These are phyloP conservation scores for Effrenium voratum DNA, from an alignment of 73 alveolate genomes.

Conservation along the genomic window DNA sequence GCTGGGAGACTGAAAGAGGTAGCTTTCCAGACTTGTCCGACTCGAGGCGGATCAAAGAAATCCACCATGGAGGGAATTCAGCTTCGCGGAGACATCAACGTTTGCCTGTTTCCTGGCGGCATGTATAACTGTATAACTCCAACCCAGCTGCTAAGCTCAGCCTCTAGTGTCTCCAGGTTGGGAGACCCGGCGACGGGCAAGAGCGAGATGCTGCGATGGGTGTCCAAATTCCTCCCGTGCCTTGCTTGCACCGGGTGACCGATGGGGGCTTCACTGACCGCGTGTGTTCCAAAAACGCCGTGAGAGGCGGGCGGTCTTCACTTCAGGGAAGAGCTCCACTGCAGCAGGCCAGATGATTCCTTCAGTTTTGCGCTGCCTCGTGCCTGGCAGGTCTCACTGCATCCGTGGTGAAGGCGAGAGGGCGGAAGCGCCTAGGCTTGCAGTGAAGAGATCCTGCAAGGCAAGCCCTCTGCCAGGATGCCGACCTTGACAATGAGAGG, in stretches of 20 bases:
- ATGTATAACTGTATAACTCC: background rate
- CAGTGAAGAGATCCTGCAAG: too few relatives aligned
- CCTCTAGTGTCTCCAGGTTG: conserved; percentile 82
- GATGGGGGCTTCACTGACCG: background rate
- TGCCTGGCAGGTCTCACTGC: conserved; percentile 50
- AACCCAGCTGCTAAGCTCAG: background rate
- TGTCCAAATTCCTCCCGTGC: conserved; percentile 97
- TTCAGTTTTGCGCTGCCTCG: conserved; percentile 95
- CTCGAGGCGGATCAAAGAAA: conserved; percentile 98
- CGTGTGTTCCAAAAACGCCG: background rate
- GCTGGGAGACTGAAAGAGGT: background rate
- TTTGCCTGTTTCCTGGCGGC: conserved; percentile 95
- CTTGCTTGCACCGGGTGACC: conserved; percentile 86
- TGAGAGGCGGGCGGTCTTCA: conserved; percentile 96
- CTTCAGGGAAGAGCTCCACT: conserved; percentile 99
- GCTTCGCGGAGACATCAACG: conserved; percentile 99
- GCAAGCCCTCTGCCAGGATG: conserved; percentile 95
- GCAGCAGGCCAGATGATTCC: conserved; percentile 99
- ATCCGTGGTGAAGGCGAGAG: conserved; percentile 61
- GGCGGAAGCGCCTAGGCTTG: too few relatives aligned
- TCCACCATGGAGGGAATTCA: conserved; percentile 98
- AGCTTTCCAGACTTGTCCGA: background rate
- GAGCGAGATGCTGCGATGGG: conserved; percentile 99
- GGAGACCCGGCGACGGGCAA: conserved; percentile 99
- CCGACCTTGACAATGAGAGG: conserved; percentile 99